These are phyloP conservation scores for Pichia kluyveri DNA, from an alignment of 805 yeast species.

Conservation along the genomic window DNA sequence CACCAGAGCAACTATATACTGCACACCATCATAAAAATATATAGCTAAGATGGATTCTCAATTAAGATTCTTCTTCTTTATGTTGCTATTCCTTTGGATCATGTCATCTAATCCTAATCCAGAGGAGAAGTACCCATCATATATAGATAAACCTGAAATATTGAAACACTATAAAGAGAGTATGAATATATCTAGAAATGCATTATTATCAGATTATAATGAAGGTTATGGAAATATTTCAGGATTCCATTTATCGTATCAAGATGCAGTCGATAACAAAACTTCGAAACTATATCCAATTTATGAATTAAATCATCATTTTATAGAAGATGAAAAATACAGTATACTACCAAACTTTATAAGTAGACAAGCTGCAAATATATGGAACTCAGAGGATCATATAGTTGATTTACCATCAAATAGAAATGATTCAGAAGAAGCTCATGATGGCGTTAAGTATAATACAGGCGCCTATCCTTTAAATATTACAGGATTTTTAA, in stretches of 20 bases:
- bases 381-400: conserved; percentile 42
- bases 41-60: conserved; percentile 16
- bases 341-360: conserved; percentile 55
- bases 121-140: conserved; percentile 21
- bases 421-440: conserved; percentile 9
- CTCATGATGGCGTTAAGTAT: conserved; percentile 10
- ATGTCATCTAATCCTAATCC: conserved; percentile 32
- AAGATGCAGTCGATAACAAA: conserved; percentile 40
- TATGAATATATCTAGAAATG: conserved; percentile 22
- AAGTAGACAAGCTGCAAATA: conserved; percentile 34
- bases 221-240: conserved; percentile 63
- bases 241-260: conserved; percentile 60
- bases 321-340: conserved; percentile 40
- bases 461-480: conserved; percentile 24
- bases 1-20: too few relatives aligned
- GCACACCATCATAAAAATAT: too few relatives aligned
- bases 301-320: conserved; percentile 26
- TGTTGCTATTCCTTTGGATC: conserved; percentile 31
- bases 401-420: conserved; percentile 9
- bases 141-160: conserved; percentile 16
- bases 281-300: conserved; percentile 51
- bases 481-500: conserved; percentile 40
- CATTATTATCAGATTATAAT: conserved; percentile 33
- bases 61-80: conserved; percentile 24
- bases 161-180: conserved; percentile 29